These are phyloP conservation scores for Malus sieversii DNA, from an alignment of 306 rosid species.

Conservation along the genomic window DNA sequence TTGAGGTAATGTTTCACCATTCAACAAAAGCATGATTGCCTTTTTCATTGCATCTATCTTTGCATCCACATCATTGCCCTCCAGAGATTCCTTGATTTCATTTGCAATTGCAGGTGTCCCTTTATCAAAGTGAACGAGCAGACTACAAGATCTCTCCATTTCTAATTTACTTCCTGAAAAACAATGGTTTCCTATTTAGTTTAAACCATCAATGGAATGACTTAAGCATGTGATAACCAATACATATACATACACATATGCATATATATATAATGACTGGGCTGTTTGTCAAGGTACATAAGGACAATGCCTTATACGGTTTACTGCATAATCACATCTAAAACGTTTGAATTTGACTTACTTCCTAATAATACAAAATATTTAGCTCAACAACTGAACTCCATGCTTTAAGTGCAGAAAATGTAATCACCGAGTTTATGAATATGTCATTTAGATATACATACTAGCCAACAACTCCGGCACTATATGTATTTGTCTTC, in stretches of 20 bases:
- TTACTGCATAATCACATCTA: not conserved
- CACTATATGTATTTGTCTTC: not conserved
- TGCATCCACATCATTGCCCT: conserved; percentile 47
- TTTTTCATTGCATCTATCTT: conserved; percentile 66
- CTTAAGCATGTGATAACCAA: not conserved
- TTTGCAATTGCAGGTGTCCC: conserved; percentile 60
- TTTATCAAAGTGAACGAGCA: conserved; percentile 61
- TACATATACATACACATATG: not conserved
- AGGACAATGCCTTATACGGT: too few species aligned
- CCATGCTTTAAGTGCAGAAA: not conserved
- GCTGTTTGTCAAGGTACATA: not conserved
- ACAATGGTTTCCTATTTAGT: not conserved
- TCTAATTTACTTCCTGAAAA: not conserved
- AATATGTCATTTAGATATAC: not conserved
- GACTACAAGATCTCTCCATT: conserved; percentile 66
- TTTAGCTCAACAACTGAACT: not conserved
- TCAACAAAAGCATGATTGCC: conserved; percentile 59
- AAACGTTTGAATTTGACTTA: not conserved
- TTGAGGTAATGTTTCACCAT: conserved; percentile 73
- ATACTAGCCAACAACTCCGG: not conserved
- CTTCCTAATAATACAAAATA: not conserved
- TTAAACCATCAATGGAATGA: not conserved
- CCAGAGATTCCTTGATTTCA: conserved; percentile 58
- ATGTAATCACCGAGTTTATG: not conserved
- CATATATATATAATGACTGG: not conserved